These are phyloP conservation scores for Paracamarosporium sp. DNA, from an alignment of 2,329 filamentous ascomycete genomes.

Conservation along the genomic window DNA sequence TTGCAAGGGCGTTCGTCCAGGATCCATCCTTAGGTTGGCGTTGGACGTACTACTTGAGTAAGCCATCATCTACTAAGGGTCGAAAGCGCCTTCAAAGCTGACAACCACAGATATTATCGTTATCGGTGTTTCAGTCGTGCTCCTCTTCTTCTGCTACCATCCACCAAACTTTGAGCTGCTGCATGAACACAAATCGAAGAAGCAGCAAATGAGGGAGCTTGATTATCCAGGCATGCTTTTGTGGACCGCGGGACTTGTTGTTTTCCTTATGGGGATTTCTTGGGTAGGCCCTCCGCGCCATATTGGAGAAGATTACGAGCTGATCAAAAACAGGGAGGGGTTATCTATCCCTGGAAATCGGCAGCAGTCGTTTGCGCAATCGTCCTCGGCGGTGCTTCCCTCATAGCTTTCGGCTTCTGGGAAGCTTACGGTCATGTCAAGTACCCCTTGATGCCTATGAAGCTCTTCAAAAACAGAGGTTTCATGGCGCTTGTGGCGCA, in stretches of 20 bases:
- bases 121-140: conserved; percentile 11
- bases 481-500: conserved; percentile 19
- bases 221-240: conserved; percentile 20
- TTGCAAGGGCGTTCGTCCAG: conserved; percentile 16
- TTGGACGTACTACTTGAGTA: conserved; percentile 22
- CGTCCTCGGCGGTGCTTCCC: conserved; percentile 28
- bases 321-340: conserved; percentile 30
- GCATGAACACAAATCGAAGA: conserved; percentile 20
- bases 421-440: conserved; percentile 17
- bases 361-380: conserved; percentile 33
- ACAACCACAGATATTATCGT: conserved; percentile 15
- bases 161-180: conserved; percentile 20
- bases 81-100: background rate
- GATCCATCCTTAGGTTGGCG: conserved; percentile 18
- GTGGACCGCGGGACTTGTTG: conserved; percentile 17
- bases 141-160: conserved; percentile 22
- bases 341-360: conserved; percentile 36
- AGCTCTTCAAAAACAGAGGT: conserved; percentile 19
- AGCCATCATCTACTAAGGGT: background rate
- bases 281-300: conserved; percentile 8
- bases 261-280: conserved; percentile 20
- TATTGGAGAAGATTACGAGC: background rate
- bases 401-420: conserved; percentile 21
- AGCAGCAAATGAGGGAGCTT: conserved; percentile 17
- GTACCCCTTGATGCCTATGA: conserved; percentile 24